Evolutionary conservation across 768 basidiomycete species (phyloP), one percentile per base, ranked within the genome.

Genomic region (Russula olivacea): DNA sequence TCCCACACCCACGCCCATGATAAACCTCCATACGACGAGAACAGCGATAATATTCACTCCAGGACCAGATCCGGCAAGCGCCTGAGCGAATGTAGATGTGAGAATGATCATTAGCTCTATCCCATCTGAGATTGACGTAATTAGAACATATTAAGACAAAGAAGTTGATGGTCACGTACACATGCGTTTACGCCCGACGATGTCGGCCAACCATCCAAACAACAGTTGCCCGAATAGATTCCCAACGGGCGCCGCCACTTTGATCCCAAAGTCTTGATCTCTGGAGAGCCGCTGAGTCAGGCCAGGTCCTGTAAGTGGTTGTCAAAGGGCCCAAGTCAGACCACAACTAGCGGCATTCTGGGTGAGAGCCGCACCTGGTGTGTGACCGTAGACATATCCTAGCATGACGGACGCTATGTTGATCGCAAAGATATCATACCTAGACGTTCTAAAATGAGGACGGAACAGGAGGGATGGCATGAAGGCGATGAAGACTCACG

Each of bases 371-470:
- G 11, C 25, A 64, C 63, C 69, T 34, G 19, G n/a, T 28, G 58
- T 70, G 30, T 72, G 60, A 43, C 84, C 83, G 58, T 94, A 94
- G 59, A 93, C 86, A 69, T 86, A 89, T 30, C 87, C 90, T 57
- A 96, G 75, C 90, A 95, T 93, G 0, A 79, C 78, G 0, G 88
- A 83, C 0, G 84, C 91, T 41, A 94, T 87, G 73, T 87, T 91
- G 75, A 95, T 95, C 6, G 91, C 89, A 70, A 94, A 97, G 57
- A 95, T 86, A 66, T 93, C 91, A 70, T 91, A 91, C 58, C 83
- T 83, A 59, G 11, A 28, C n/a, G 19, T 49, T 25, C 23, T 0
- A 9, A 38, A 36, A 25, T 38, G 12, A 54, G n/a, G 21, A 5
- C 34, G 9, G 36, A 10, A 25, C 30, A 12, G 23, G 40, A 12